Evolutionary conservation across 2,329 filamentous ascomycete genomes (phyloP).

Genomic region (Phialophora tarda): DNA sequence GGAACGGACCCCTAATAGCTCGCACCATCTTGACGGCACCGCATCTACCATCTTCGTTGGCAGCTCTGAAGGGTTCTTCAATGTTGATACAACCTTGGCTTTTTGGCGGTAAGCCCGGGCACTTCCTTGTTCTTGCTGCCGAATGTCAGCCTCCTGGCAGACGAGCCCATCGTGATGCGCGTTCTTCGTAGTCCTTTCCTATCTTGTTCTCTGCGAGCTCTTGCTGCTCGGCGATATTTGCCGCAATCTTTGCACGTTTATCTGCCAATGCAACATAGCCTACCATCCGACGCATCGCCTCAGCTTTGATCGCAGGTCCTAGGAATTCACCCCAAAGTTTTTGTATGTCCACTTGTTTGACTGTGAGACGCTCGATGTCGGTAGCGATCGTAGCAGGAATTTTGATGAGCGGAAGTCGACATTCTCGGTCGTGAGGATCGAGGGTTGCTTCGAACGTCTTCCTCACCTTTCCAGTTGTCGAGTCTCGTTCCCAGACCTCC

Average conservation of each 20-base stretch:
- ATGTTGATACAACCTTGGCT: no score
- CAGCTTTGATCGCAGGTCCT: not conserved
- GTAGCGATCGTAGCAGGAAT: slow-evolving; percentile 9
- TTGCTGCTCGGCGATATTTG: not conserved
- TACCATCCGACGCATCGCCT: not conserved
- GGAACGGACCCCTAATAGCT: no score
- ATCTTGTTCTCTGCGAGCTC: not conserved
- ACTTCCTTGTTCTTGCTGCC: not conserved
- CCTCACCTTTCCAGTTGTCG: not conserved
- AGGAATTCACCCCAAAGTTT: not conserved
- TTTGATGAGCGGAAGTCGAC: slow-evolving; percentile 5
- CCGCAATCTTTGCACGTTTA: not conserved
- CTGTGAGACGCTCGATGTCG: not conserved
- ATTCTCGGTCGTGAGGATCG: not conserved
- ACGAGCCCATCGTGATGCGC: not conserved
- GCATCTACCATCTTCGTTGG: no score
- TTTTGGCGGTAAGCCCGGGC: no score
- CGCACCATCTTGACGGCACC: no score
- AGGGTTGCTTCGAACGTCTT: slow-evolving; percentile 7
- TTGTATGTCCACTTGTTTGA: not conserved
- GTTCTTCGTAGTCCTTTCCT: not conserved
- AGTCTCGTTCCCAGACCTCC: slow-evolving; percentile 12
- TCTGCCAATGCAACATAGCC: not conserved
- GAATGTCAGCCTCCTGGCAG: not conserved
- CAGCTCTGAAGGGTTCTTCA: no score